Base-by-base conservation (phyloP, 805 yeast species). In the Diddensiella santjacobensis region DNA sequence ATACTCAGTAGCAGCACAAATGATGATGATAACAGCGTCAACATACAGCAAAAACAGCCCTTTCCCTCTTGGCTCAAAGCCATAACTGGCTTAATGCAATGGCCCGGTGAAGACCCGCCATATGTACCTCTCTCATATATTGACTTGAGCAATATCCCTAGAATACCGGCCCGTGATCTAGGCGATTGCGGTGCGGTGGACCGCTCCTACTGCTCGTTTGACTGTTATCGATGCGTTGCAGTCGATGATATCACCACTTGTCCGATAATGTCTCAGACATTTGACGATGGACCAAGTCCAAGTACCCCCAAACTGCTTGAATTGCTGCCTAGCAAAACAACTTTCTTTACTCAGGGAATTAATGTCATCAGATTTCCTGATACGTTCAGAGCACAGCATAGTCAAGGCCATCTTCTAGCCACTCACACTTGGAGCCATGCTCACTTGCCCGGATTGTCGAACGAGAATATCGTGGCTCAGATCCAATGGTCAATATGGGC, bases 401-500 rank as follows among this genome's bases (percentile, higher is more conserved):
- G 64, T 1, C 66, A 67, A 24, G 96, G 96, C 11, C 97, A 91
- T 65, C 68, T 89, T 24, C 67, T 89, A 61, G 97, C 86, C 1
- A 77, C 88, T 0, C 99, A 91, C 64, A 87, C 97, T 0, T 91
- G 96, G 96, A 80, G 89, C 1, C 98, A 91, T 69, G 80, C 81
- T 49, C 87, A 83, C 58, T 74, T 91, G 51, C 96, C 97, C 1
- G 66, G 81, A 0, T 71, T 90, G 48, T 66, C 80, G 20, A 89
- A 89, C 62, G 91, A 88, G 66, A 78, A 87, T 52, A 80, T 91
- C 17, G 80, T 85, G 48, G 96, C 97, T 0, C 96, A 91, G 63
- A 68, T 91, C 33, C 83, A 90, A 65, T 91, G 99, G 99, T 82
- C 95, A 1, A 80, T 88, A 26, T 91, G 97, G 97, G 96, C 97